These are phyloP conservation scores for Fraxinus latifolia DNA, from an alignment of 305 asterid genomes.

Conservation along the genomic window DNA sequence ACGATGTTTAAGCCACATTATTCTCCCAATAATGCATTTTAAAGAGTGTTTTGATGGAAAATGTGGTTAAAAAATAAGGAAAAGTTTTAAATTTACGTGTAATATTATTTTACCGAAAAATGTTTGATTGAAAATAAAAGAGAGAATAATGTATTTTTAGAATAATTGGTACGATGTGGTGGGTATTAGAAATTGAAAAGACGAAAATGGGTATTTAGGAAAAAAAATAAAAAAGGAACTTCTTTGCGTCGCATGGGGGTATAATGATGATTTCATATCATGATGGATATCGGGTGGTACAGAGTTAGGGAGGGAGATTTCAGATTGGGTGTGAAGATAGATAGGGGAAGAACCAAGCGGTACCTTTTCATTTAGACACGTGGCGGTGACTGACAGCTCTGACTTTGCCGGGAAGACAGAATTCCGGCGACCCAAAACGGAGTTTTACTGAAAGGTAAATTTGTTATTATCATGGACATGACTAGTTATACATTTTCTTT, in stretches of 20 bases:
- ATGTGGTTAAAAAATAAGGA: no score
- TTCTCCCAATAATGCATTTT: no score
- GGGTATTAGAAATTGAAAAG: background rate
- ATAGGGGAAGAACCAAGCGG: slow-evolving; percentile 25
- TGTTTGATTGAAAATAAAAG: no score
- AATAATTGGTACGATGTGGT: background rate
- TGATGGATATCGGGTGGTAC: background rate
- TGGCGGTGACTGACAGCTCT: slow-evolving; percentile 11
- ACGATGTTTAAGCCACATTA: no score
- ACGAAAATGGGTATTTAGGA: background rate
- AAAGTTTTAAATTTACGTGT: no score
- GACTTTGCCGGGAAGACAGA: slow-evolving; percentile 22
- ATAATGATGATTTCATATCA: background rate
- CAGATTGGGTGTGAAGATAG: slow-evolving; percentile 26
- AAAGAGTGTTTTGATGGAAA: no score
- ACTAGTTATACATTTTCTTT: background rate
- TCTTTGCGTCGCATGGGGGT: background rate
- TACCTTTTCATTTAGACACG: slow-evolving; percentile 15
- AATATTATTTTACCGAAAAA: no score
- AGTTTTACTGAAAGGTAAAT: slow-evolving; percentile 23
- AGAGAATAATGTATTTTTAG: no score
- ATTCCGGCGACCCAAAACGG: slow-evolving; percentile 22
- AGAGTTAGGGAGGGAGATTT: slow-evolving; percentile 15
- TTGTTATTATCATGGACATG: background rate
- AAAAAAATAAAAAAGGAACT: background rate